Evolutionary conservation across 805 yeast species (phyloP).

Genomic region (Metschnikowia borealis): DNA sequence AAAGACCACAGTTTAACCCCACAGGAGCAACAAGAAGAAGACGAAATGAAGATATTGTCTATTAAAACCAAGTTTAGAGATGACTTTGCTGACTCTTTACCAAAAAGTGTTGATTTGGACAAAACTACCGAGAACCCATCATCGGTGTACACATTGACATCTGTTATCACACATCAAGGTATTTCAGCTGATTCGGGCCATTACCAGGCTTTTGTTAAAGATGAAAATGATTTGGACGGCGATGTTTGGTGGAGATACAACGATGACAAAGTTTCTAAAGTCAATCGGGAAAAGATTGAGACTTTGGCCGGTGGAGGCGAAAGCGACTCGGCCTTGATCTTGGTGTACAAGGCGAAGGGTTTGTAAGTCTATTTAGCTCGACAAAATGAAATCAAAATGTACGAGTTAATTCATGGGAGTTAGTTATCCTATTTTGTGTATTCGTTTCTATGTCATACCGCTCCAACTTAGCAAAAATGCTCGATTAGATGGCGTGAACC

Average conservation of each 20-base stretch:
- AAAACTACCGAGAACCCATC: slow-evolving; percentile 74
- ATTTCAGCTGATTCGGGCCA: slow-evolving; percentile 97
- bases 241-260: slow-evolving; percentile 92
- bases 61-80: slow-evolving; percentile 50
- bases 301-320: slow-evolving; percentile 95
- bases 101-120: slow-evolving; percentile 25
- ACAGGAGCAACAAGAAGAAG: slow-evolving; percentile 53
- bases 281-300: slow-evolving; percentile 80
- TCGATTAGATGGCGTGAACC: slow-evolving; percentile 43
- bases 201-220: slow-evolving; percentile 84
- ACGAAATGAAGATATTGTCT: slow-evolving; percentile 45
- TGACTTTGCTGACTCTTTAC: slow-evolving; percentile 41
- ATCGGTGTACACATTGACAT: slow-evolving; percentile 76
- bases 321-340: slow-evolving; percentile 88
- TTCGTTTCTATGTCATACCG: slow-evolving; percentile 3
- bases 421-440: neutral
- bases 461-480: neutral
- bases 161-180: slow-evolving; percentile 91
- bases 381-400: neutral
- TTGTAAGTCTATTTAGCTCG: slow-evolving; percentile 22
- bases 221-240: slow-evolving; percentile 58
- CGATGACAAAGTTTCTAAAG: slow-evolving; percentile 80
- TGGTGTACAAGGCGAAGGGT: slow-evolving; percentile 81
- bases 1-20: slow-evolving; percentile 40
- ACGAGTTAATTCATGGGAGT: neutral